phyloP scores from a whole-genome alignment of 331 rosid species.

The Telfairia occidentalis region DNA sequence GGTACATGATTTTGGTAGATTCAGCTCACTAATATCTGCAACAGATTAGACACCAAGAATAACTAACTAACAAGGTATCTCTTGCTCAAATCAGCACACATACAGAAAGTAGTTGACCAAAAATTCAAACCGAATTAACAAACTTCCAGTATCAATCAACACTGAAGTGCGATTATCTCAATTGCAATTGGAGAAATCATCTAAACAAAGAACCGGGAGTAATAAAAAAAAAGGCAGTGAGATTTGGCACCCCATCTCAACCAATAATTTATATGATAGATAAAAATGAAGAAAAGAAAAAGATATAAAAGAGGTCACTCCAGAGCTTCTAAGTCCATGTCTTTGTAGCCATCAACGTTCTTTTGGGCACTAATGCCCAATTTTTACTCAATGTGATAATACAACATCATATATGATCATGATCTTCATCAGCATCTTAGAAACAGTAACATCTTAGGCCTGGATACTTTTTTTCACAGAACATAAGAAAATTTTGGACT shows the following conservation, averaged over 20 bases:
- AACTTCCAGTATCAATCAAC: neutral
- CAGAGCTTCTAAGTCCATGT: neutral
- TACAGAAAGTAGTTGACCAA: neutral
- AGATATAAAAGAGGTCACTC: neutral
- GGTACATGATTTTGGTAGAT: constrained; percentile 58
- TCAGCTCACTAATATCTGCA: constrained; percentile 85
- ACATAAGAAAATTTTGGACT: neutral
- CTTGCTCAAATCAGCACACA: neutral
- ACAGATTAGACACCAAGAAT: constrained; percentile 13
- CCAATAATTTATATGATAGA: neutral
- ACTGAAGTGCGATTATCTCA: neutral
- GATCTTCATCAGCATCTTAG: neutral
- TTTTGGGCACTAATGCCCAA: neutral
- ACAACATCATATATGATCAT: neutral
- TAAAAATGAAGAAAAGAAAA: neutral
- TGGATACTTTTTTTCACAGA: neutral
- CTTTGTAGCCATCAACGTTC: neutral
- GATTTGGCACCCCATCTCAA: neutral
- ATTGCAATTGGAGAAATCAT: neutral
- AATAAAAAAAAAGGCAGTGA: neutral
- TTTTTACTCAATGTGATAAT: neutral
- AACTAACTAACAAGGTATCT: neutral
- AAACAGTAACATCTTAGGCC: neutral
- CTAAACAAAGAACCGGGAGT: neutral
- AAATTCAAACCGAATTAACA: neutral